Conservation (phyloP, 371 early-diverging fungal genomes). For the Batkoa obscura region DNA sequence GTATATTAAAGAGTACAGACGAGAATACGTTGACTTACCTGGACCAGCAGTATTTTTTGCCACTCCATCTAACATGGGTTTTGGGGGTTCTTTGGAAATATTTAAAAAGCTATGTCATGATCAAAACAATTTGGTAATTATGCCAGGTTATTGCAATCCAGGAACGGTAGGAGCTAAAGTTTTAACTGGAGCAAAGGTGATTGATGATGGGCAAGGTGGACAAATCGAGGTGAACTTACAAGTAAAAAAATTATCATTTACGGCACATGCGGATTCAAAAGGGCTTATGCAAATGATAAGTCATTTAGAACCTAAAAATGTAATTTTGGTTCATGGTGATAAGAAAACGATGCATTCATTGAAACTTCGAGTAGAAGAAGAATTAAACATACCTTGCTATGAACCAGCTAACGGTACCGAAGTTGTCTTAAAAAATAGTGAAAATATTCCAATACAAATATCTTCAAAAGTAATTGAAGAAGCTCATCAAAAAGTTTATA, state of each 20-base stretch:
- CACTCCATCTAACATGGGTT: conserved; percentile 85
- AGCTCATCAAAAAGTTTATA: no score
- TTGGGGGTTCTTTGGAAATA: conserved; percentile 61
- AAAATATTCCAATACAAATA: no score
- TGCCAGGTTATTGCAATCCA: conserved; percentile 85
- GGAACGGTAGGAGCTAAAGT: conserved; percentile 94
- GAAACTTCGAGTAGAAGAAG: conserved; percentile 60
- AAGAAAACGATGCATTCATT: conserved; percentile 74
- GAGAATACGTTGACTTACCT: conserved; percentile 34
- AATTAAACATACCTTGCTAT: conserved; percentile 67
- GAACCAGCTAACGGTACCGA: conserved; percentile 91
- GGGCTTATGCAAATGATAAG: conserved; percentile 95
- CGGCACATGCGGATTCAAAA: conserved; percentile 97
- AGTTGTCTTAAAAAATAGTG: no score
- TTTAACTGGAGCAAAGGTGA: conserved; percentile 64
- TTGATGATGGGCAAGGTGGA: conserved; percentile 59
- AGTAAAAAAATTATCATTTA: conserved; percentile 92
- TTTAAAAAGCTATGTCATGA: conserved; percentile 82
- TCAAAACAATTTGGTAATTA: conserved; percentile 78
- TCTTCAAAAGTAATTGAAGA: no score
- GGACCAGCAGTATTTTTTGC: conserved; percentile 93
- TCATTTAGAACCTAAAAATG: conserved; percentile 81
- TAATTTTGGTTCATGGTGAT: conserved; percentile 98
- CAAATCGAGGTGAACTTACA: conserved; percentile 65
- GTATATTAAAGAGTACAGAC: conserved; percentile 69